Evolutionary conservation across 2,329 filamentous ascomycete species (phyloP), one percentile per base, ranked within the genome.

Genomic region (Orbilia javanica): DNA sequence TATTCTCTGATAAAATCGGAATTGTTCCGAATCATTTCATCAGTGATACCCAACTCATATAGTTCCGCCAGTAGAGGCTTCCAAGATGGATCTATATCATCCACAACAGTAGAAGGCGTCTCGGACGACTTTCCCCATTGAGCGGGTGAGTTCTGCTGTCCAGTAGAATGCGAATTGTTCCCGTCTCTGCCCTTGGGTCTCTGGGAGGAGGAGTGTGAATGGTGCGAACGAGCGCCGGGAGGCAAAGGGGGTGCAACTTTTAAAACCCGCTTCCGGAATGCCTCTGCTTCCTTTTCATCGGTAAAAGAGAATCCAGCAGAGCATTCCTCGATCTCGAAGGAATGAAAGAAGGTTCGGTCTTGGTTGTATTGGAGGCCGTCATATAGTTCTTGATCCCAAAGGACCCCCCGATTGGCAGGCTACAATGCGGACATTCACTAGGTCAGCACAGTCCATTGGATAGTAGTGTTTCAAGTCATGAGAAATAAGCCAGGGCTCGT

Each of bases 311-410:
- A 86, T 0, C 91, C 96, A 4, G 94, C 96, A 78, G 96, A 86
- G 82, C 94, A 98, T 80, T 96, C 90, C 85, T 98, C 94, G 70
- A 97, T 88, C 86, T 99, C 96, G 83, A 99, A 99, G 4, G 93
- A 94, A 85, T 98, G 94, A 85, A 99, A 99, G 86, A 97, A 99
- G 77, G 93, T 95, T 79, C 96, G 91, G 84, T 99, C 96, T 83
- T 97, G 95, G 85, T 97, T 97, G 87, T 98, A 99, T 80, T 88
- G 87, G 88, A 97, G 98, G 63, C 90, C 90, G 81, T 99, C 95
- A 86, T 97, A 99, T 82, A 99, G 93, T 85, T 99, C 96, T 86
- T 98, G 95, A 83, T 97, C 94, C 93, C 93, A 97, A 82, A 97
- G 91, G 63, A 97, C 94, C 73, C 95, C 94, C 83, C 92, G 89